Evolutionary conservation across 2,329 filamentous ascomycete genomes (phyloP), one percentile per base, ranked within the genome.

Genomic region (Venturia pyrina): DNA sequence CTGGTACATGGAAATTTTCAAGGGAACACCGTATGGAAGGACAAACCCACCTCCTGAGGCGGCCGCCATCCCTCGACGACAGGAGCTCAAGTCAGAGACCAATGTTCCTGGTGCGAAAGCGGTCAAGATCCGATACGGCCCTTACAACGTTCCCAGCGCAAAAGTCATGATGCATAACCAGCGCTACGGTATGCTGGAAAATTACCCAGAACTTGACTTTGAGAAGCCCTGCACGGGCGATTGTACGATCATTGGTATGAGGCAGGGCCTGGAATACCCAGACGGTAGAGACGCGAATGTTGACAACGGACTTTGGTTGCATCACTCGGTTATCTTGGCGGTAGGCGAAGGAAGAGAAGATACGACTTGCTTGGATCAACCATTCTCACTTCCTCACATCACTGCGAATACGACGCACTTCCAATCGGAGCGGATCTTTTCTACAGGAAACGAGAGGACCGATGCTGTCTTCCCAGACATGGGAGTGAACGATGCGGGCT

Each of bases 71-170:
- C 48, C 48, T 53, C 48, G 48, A 53, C 10, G 21, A 7, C 48
- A 53, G 13, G 48, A 53, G 48, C 48, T 53, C 48, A 65, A 65
- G 37, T 59, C 63, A 3, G 13, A 50, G 21, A 60, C 37, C 3
- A 24, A 40, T 10, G 40, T 60, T 34, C 63, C 63, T 34, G 62
- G 62, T 24, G 61, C 65, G 11, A 28, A 66, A 21, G 66, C 61
- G 5, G 50, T 66, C 44, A 66, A 66, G 46, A 46, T 66, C 11
- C 60, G 65, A 28, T 66, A 66, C 41, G 65, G 65, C 13, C 65
- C 65, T 15, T 66, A 66, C 40, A 65, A 56, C 7, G 41, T 66
- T 10, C 60, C 61, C 7, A 48, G 62, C 34, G 32, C 40, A 3
- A 65, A 66, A 15, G 34, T 32, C 21, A 34, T 53, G 46, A 44